Evolutionary conservation across 176 grass and related monocot species (phyloP), one percentile per base, ranked within the genome.

Genomic region (Oryza glumipatula): DNA sequence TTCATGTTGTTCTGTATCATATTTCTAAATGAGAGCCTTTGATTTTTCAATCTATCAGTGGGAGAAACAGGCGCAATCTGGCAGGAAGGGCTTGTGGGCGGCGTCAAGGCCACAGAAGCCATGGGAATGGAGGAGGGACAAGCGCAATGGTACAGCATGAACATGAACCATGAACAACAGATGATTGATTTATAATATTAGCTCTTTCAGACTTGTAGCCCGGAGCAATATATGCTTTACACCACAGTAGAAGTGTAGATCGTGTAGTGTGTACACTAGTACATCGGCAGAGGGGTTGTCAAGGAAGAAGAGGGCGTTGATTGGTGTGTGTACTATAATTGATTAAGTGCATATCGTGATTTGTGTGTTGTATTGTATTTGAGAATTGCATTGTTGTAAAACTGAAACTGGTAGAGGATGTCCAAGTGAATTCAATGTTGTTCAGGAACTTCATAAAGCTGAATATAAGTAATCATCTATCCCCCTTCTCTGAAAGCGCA

Each of bases 41-140:
- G 39, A 22, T 9, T 8, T 41, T 48, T 26, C 5, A 71, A 76
- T 49, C 26, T 49, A 2, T 60, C 70, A 96, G 96, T 99, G 93
- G 96, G 93, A 96, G 88, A 94, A 94, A 38, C 85, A 99, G 17
- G 93, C 96, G 22, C 88, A 92, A 39, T 76, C 67, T 19, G 82
- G 83, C 3, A 77, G 91, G 14, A 81, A 90, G 23, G 96, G 96
- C 52, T 38, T 99, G 72, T 99, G 96, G 96, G 91, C 91, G 83
- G 65, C 88, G 30, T 87, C 90, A 7, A 83, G 89, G 47, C 96
- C 96, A 17, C 89, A 96, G 75, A 92, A 96, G 67, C 96, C 96
- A 89, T 99, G 96, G 96, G 96, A 99, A 73, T 94, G 94, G 93
- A 94, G 91, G 85, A 99, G 87, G 78, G 78, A 76, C 21, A 84